Base-by-base conservation (phyloP, 441 rosid species). In the Geranium incanum region DNA sequence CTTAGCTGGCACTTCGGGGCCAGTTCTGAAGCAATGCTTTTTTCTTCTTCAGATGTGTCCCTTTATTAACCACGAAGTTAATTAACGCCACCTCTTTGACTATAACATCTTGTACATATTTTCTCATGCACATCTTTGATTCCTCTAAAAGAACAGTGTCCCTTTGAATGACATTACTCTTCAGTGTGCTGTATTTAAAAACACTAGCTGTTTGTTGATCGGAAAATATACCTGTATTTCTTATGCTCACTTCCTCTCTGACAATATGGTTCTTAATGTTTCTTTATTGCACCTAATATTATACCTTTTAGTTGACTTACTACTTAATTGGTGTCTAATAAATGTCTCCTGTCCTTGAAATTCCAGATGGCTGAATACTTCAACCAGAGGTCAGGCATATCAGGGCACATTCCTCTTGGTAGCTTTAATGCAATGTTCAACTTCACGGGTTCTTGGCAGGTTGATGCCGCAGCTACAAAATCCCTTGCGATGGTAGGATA, bases 381-480 rank as follows among this genome's bases (percentile, higher is more conserved):
- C 79, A 89, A 87, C 39, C 76, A 84, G 76, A 80, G 72, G 66
- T 80, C 88, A 41, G 86, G 87, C 77, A 86, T 89, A 15, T 78
- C 80, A 48, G 91, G 86, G 72, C 72, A 68, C 66, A 81, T 85
- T 76, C 94, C 94, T 7, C 91, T 89, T 5, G 94, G 94, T 77
- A 82, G 91, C 80, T 89, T 89, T 71, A 89, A 89, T 81, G 82
- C 94, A 0, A 86, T 87, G 91, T 89, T 89, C 80, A 89, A 89
- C 71, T 89, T 86, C 81, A 89, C 91, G 0, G 91, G 91, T 41
- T 84, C 90, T 71, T 77, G 91, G 88, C 83, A 80, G 86, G 86
- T 77, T 36, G 94, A 89, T 81, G 89, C 90, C 63, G 89, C 91
- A 36, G 83, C 90, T 52, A 89, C 94, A 38, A 89, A 89, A 76